phyloP scores from a whole-genome alignment of 176 grass and related monocot genomes.

The Avena insularis region DNA sequence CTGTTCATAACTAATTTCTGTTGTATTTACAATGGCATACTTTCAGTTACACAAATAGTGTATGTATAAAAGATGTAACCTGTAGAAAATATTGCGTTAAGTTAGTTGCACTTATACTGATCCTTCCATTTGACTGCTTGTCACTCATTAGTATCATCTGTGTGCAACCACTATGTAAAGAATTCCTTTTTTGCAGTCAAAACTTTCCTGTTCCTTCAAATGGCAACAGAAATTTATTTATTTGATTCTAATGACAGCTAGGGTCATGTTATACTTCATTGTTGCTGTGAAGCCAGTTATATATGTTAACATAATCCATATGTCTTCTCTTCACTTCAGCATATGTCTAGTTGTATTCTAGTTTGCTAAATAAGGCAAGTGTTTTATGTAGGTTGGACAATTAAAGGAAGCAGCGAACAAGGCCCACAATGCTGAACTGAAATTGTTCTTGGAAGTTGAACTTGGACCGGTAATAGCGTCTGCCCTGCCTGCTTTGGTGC shows the following conservation, averaged over 20 bases:
- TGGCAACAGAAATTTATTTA: background rate
- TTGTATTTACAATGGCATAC: constrained; percentile 6
- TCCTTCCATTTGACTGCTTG: background rate
- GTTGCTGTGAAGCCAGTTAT: background rate
- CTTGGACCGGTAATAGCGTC: constrained; percentile 63
- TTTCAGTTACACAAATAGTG: too few species aligned
- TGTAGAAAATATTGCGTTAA: background rate
- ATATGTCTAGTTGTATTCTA: constrained; percentile 32
- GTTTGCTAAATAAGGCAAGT: constrained; percentile 23
- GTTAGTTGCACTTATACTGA: background rate
- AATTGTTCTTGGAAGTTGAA: constrained; percentile 90
- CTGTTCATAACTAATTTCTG: background rate
- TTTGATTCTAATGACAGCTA: background rate
- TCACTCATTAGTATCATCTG: constrained; percentile 5
- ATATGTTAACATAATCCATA: constrained; percentile 26
- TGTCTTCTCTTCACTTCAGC: constrained; percentile 8
- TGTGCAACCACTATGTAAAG: background rate
- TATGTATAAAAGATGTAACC: background rate
- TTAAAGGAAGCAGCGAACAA: constrained; percentile 82
- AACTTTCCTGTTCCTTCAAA: background rate
- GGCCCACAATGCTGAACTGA: constrained; percentile 79
- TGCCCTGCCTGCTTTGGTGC: constrained; percentile 14
- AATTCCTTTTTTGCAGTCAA: constrained; percentile 13
- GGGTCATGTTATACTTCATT: background rate
- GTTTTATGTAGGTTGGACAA: constrained; percentile 80